A percentile compares a stretch with the other conserved stretches of the same genome.
These are phyloP conservation scores for Phytophthora boehmeriae DNA, from an alignment of 352 stramenopile genomes.

Conservation along the genomic window DNA sequence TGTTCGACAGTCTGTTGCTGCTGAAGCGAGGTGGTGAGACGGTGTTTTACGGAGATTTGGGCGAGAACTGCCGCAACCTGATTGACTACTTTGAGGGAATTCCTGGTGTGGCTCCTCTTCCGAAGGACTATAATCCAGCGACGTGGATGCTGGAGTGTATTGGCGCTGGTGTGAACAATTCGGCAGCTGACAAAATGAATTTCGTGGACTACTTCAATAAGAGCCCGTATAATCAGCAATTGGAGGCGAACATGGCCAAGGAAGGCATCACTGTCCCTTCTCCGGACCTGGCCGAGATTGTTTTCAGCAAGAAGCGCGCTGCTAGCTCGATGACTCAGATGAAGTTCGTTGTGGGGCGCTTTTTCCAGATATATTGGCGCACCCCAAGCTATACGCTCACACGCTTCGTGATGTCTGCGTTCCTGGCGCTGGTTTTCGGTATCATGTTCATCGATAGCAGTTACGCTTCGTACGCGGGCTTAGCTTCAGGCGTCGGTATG, in stretches of 20 bases:
- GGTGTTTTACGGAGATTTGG: conserved; percentile 41
- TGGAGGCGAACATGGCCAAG: conserved; percentile 1
- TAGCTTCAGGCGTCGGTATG: conserved; percentile 44
- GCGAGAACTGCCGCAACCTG: conserved; percentile 24
- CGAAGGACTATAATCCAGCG: conserved; percentile 40
- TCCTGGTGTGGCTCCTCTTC: conserved; percentile 14
- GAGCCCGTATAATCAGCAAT: conserved; percentile 1
- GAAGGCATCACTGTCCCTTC: conserved; percentile 17
- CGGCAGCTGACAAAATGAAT: conserved; percentile 4
- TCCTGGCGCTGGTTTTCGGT: conserved; percentile 71
- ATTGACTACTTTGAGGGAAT: conserved; percentile 35
- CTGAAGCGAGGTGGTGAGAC: conserved; percentile 44
- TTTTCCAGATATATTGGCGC: conserved; percentile 32
- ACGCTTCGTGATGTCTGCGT: conserved; percentile 49
- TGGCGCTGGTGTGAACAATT: conserved; percentile 40
- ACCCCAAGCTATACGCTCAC: conserved; percentile 70
- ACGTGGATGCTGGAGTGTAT: conserved; percentile 20
- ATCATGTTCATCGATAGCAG: conserved; percentile 46
- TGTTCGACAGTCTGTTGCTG: conserved; percentile 76
- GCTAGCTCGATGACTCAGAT: conserved; percentile 15
- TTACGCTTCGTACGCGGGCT: conserved; percentile 17
- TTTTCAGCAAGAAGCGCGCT: conserved; percentile 26
- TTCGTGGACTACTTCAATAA: conserved; percentile 1
- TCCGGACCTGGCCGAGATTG: conserved; percentile 15
- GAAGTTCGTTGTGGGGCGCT: conserved; percentile 16